phyloP scores from a whole-genome alignment of 768 basidiomycete genomes.

The Auricularia sp. region DNA sequence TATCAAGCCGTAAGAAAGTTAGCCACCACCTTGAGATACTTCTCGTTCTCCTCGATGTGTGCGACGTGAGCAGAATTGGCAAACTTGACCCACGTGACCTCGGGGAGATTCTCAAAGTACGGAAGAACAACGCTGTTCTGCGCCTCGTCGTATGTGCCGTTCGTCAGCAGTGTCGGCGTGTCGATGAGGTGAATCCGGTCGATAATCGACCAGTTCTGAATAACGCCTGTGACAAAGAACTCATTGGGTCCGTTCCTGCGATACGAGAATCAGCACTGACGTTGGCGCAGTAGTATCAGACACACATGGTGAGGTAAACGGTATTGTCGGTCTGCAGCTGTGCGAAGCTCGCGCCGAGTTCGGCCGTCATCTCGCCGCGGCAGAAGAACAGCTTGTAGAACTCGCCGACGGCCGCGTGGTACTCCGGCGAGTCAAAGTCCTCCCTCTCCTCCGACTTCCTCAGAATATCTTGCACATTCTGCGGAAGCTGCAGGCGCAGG shows the following conservation, averaged over 20 bases:
- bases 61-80: constrained; percentile 36
- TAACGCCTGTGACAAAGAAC: constrained; percentile 28
- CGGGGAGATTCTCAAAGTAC: constrained; percentile 28
- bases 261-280: background rate
- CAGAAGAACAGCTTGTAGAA: constrained; percentile 5
- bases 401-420: constrained; percentile 1
- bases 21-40: constrained; percentile 27
- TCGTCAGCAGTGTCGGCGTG: constrained; percentile 27
- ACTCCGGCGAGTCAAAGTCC: constrained; percentile 4
- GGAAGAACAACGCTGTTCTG: constrained; percentile 28
- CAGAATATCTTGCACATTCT: constrained; percentile 5
- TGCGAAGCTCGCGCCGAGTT: background rate
- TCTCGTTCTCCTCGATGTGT: constrained; percentile 32
- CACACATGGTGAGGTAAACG: constrained; percentile 6
- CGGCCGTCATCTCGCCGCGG: constrained; percentile 1
- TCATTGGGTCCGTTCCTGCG: constrained; percentile 25
- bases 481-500: constrained; percentile 3
- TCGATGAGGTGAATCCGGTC: constrained; percentile 31
- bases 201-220: constrained; percentile 39
- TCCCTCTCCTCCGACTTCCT: constrained; percentile 1
- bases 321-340: constrained; percentile 2
- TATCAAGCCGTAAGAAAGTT: constrained; percentile 19
- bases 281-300: background rate
- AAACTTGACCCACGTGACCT: constrained; percentile 36
- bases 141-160: constrained; percentile 31